Base-by-base conservation (phyloP, 202 grass and related monocot genomes). In the Carex sylvatica region DNA sequence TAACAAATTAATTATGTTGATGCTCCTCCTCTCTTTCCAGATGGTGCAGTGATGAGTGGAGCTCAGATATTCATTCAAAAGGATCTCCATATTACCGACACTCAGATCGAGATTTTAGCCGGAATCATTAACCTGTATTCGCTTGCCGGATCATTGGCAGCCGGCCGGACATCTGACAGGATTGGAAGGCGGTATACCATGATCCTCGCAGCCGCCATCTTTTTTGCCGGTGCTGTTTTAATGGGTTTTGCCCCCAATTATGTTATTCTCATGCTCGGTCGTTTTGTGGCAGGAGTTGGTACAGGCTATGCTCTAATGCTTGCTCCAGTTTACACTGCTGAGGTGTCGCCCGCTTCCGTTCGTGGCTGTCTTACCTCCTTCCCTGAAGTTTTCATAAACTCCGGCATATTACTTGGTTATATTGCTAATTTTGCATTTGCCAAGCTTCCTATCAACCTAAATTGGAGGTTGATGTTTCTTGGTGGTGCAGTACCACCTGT, bases 141-240 rank as follows among this genome's bases (percentile, higher is more conserved):
- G 0, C 90, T 97, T 19, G 60, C 87, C 16, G 94, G 94, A 49
- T 92, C 94, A 12, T 74, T 97, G 3, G 92, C 95, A 33, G 95
- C 92, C 4, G 95, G 95, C 2, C 84, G 86, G 42, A 98, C 92
- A 63, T 94, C 95, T 0, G 95, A 98, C 84, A 87, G 82, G 90
- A 86, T 98, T 44, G 95, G 95, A 0, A 84, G 95, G 12, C 88
- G 95, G 28, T 98, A 93, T 87, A 98, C 95, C 44, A 98, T 98
- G 83, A 79, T 98, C 33, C 82, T 98, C 13, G 95, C 95, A 60
- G 60, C 95, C 2, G 64, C 72, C 70, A 94, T 94, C 42, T 97
- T 94, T 89, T 92, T 97, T 68, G 64, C 78, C 13, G 94, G 94
- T 31, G 92, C 94, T 9, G 61, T 97, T 66, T 62, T 94, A 68